Conservation (phyloP, 2,329 filamentous ascomycete genomes). For the Eutypa lata region DNA sequence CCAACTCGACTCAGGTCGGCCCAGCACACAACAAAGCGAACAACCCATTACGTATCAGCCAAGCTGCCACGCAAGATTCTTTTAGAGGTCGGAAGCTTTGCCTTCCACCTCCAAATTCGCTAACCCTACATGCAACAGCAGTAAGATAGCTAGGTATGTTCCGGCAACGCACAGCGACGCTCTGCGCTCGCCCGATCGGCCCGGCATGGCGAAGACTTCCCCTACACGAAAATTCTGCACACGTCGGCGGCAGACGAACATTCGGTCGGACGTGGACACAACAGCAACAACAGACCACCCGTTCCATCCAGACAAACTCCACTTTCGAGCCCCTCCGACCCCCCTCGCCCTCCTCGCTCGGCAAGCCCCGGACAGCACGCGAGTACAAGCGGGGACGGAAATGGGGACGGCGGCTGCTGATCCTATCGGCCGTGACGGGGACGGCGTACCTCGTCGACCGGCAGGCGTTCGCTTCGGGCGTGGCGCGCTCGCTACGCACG, state of each 20-base stretch:
- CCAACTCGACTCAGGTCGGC: not conserved
- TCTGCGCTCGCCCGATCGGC: conserved; percentile 8
- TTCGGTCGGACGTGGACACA: conserved; percentile 9
- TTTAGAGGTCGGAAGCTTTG: conserved; percentile 10
- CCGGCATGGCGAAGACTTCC: not conserved
- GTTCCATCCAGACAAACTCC: conserved; percentile 25
- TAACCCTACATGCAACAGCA: too few relatives aligned
- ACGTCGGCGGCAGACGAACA: too few relatives aligned
- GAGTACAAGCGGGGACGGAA: conserved; percentile 67
- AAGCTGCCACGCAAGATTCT: not conserved
- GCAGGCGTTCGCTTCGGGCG: conserved; percentile 73
- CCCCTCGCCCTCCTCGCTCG: conserved; percentile 75
- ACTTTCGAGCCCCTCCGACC: conserved; percentile 67
- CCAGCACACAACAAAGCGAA: not conserved
- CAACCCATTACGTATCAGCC: not conserved
- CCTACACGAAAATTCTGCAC: too few relatives aligned
- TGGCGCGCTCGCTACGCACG: conserved; percentile 76
- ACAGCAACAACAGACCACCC: conserved; percentile 8
- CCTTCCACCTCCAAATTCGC: conserved; percentile 8
- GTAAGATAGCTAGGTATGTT: conserved; percentile 9
- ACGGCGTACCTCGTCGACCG: conserved; percentile 66
- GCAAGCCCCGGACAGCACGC: conserved; percentile 66
- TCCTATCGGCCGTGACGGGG: conserved; percentile 58
- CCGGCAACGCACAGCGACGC: conserved; percentile 12
- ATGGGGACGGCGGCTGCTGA: conserved; percentile 73